Conservation (phyloP, 2,329 filamentous ascomycete genomes). For the Daldinia sp. region DNA sequence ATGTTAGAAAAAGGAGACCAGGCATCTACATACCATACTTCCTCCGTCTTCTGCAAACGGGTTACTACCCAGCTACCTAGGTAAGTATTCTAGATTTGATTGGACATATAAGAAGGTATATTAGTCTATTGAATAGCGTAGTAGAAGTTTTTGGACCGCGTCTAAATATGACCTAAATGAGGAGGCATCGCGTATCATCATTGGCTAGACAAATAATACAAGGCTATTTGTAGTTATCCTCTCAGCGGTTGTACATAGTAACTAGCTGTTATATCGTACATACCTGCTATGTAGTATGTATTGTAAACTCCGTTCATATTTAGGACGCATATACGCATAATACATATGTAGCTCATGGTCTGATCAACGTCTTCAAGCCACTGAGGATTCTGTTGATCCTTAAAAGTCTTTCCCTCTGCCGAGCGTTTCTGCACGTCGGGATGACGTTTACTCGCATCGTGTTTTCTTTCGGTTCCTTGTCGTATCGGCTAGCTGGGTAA, state of each 20-base stretch:
- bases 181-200: neutral
- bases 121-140: neutral
- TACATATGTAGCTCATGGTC: conserved; percentile 2
- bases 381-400: conserved; percentile 3
- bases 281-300: neutral
- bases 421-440: conserved; percentile 27
- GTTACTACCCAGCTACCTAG: no score
- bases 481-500: conserved; percentile 24
- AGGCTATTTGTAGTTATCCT: no score
- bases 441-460: conserved; percentile 36
- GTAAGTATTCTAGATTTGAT: neutral
- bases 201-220: neutral
- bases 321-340: neutral
- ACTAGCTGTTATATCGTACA: neutral
- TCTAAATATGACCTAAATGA: neutral
- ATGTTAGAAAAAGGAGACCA: neutral
- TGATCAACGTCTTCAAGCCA: conserved; percentile 14
- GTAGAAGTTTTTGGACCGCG: neutral
- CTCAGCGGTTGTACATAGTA: no score
- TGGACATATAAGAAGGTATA: neutral
- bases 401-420: conserved; percentile 12
- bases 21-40: neutral
- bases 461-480: conserved; percentile 10
- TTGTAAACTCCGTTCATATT: neutral
- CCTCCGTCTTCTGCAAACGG: neutral